Conservation (phyloP, 2,329 filamentous ascomycete species). For the Talaromyces sp. region DNA sequence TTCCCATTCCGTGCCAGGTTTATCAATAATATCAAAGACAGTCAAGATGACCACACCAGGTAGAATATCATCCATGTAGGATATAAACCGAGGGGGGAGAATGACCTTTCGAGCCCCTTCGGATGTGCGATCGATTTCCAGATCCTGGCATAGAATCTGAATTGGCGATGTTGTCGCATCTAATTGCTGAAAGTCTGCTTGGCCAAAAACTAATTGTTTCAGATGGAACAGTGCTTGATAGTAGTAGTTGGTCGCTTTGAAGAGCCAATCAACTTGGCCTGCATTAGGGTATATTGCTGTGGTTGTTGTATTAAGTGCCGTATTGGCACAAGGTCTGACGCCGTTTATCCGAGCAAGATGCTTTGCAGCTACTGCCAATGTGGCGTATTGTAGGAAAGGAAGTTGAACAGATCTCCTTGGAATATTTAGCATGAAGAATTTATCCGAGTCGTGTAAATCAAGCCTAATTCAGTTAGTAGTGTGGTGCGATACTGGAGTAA, state of each 20-base stretch:
- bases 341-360: constrained; percentile 39
- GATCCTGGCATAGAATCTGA: constrained; percentile 29
- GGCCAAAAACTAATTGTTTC: constrained; percentile 38
- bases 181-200: constrained; percentile 31
- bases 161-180: constrained; percentile 33
- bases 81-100: constrained; percentile 29
- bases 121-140: constrained; percentile 28
- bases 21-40: constrained; percentile 63
- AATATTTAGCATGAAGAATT: constrained; percentile 40
- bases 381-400: constrained; percentile 36
- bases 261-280: constrained; percentile 55
- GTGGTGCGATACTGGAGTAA: not conserved
- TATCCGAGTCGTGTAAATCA: constrained; percentile 42
- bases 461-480: constrained; percentile 30
- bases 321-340: constrained; percentile 25
- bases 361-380: constrained; percentile 42
- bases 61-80: constrained; percentile 58
- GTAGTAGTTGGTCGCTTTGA: constrained; percentile 62
- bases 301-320: constrained; percentile 44
- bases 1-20: constrained; percentile 59
- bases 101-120: constrained; percentile 35
- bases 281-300: constrained; percentile 55
- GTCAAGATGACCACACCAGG: constrained; percentile 62
- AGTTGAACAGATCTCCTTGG: constrained; percentile 40
- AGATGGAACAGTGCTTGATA: constrained; percentile 57